Evolutionary conservation across 768 basidiomycete species (phyloP).

Genomic region (Dioszegia crocea): DNA sequence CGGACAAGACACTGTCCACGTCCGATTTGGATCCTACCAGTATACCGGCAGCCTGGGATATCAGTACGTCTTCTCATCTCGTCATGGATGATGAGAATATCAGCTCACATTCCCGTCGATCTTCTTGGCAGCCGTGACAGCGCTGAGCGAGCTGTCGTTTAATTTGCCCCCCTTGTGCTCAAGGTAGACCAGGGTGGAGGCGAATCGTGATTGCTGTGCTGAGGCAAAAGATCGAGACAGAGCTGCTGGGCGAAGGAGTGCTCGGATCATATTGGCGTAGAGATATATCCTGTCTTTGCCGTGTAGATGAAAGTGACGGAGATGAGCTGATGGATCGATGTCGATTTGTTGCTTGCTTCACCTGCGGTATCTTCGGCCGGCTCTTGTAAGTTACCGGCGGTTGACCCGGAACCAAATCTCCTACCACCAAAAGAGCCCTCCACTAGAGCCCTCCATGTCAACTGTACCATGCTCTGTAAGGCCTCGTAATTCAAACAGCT

Average conservation of each 20-base stretch:
- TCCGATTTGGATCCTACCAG: constrained; percentile 51
- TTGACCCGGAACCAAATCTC: no score
- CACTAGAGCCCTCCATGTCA: no score
- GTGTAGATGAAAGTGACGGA: neutral
- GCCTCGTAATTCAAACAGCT: no score
- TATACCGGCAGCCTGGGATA: constrained; percentile 32
- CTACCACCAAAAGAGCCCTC: no score
- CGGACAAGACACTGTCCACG: constrained; percentile 63
- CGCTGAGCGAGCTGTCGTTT: constrained; percentile 79
- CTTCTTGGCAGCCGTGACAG: constrained; percentile 80
- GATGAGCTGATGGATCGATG: neutral
- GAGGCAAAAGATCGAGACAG: neutral
- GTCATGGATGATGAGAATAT: no score
- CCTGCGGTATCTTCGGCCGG: neutral
- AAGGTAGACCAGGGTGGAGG: constrained; percentile 66
- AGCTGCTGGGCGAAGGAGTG: constrained; percentile 4
- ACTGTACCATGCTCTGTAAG: no score
- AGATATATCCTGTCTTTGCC: no score
- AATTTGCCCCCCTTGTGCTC: constrained; percentile 80
- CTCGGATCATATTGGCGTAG: constrained; percentile 13
- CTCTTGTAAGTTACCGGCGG: neutral
- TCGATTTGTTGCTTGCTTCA: neutral
- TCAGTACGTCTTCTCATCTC: neutral
- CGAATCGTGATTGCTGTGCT: constrained; percentile 28
- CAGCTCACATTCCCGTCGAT: constrained; percentile 77